A percentile compares a stretch with the other conserved stretches of the same genome.
Evolutionary conservation across 495 filamentous ascomycete species (phyloP).

Genomic region (Penicillium desertorum): DNA sequence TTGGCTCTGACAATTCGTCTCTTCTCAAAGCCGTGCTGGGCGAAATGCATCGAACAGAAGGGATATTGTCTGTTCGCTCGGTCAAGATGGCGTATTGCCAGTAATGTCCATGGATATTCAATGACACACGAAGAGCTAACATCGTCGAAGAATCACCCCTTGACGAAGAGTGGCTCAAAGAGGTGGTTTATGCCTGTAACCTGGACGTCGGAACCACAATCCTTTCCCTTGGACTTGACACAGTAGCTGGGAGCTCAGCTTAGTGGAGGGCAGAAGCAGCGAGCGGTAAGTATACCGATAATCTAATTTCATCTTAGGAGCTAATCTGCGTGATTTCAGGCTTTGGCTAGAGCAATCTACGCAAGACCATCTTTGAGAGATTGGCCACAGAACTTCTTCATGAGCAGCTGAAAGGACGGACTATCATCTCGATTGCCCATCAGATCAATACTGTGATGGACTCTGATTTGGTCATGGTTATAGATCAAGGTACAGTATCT

Average conservation of each 20-base stretch:
- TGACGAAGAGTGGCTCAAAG: not conserved
- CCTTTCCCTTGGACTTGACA: not conserved
- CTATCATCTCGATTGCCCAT: too few relatives aligned
- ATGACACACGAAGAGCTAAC: not conserved
- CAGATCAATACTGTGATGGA: too few relatives aligned
- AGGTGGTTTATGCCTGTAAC: not conserved
- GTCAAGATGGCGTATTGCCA: not conserved
- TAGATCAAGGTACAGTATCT: too few relatives aligned
- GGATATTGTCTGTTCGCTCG: not conserved
- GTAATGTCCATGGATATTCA: constrained; percentile 1
- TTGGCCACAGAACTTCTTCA: too few relatives aligned
- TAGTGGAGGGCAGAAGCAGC: not conserved
- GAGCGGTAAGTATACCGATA: not conserved
- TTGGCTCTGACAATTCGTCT: constrained; percentile 5
- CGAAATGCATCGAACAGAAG: not conserved
- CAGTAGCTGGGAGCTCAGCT: not conserved
- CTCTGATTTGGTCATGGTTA: too few relatives aligned
- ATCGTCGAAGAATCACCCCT: not conserved
- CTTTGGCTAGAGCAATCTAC: not conserved
- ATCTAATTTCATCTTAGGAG: not conserved
- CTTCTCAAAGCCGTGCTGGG: constrained; percentile 1
- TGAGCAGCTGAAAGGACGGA: too few relatives aligned
- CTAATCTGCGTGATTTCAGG: not conserved
- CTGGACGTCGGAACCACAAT: not conserved
- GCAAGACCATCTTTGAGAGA: not conserved